Conservation (phyloP, 768 basidiomycete species). For the Collybiopsis confluens region DNA sequence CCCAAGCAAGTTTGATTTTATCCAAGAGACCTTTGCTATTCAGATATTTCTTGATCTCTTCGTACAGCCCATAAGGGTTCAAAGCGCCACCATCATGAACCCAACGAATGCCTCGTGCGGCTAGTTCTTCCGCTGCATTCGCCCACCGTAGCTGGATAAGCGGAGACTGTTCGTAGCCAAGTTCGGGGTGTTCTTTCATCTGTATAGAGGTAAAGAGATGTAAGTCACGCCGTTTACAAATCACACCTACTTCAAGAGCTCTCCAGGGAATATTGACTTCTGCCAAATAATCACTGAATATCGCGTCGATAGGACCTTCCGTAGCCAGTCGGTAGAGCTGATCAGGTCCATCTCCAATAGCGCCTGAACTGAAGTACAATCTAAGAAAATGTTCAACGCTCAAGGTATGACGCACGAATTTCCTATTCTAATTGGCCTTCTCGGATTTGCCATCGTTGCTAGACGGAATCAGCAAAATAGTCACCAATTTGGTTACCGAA, state of each 20-base stretch:
- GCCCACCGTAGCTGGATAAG: not conserved
- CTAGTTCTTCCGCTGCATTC: constrained; percentile 1
- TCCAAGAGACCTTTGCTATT: not conserved
- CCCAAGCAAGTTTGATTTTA: constrained; percentile 4
- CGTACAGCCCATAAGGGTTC: constrained; percentile 5
- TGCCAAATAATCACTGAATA: constrained; percentile 6
- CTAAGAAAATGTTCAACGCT: not conserved
- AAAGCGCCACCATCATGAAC: constrained; percentile 4
- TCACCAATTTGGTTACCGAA: too few relatives aligned
- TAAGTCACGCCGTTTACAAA: not conserved
- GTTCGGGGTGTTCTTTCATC: constrained; percentile 1
- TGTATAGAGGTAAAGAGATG: not conserved
- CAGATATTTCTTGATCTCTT: constrained; percentile 1
- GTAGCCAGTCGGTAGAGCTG: constrained; percentile 2
- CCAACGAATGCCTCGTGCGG: not conserved
- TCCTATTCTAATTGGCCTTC: constrained; percentile 4
- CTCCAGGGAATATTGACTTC: constrained; percentile 8
- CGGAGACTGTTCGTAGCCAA: constrained; percentile 5
- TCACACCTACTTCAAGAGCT: constrained; percentile 1
- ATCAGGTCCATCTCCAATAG: constrained; percentile 6
- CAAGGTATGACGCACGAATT: not conserved
- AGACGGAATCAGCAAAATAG: too few relatives aligned
- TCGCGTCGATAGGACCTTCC: constrained; percentile 6
- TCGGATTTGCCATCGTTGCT: too few relatives aligned
- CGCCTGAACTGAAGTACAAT: not conserved